phyloP scores from a whole-genome alignment of 1,284 basidiomycete species.

The Sporisorium scitamineum region DNA sequence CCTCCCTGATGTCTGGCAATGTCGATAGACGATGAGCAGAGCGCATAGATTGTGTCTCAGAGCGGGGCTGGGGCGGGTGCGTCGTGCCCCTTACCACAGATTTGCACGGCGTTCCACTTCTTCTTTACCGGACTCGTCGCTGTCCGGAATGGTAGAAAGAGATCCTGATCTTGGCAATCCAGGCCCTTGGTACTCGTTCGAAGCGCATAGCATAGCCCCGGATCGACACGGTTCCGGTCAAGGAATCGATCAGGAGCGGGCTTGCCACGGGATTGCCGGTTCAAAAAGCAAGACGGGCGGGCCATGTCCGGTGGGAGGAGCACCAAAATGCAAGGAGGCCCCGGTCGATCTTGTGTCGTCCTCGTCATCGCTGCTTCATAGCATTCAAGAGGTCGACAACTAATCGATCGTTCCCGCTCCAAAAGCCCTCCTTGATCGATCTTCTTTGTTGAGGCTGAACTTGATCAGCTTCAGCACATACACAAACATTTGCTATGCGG shows the following conservation, averaged over 20 bases:
- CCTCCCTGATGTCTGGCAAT: too few species aligned
- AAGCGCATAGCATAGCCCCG: neutral
- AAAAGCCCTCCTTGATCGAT: neutral
- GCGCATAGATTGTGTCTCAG: too few species aligned
- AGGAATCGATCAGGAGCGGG: neutral
- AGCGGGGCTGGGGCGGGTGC: neutral
- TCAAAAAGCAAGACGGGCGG: too few species aligned
- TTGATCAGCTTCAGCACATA: neutral
- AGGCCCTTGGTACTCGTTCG: neutral
- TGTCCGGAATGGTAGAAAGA: neutral
- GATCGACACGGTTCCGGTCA: too few species aligned
- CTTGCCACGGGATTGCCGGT: neutral
- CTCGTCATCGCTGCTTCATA: too few species aligned
- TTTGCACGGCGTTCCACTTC: neutral
- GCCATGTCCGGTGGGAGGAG: too few species aligned
- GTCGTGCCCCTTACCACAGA: neutral
- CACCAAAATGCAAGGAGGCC: too few species aligned
- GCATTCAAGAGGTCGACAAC: too few species aligned
- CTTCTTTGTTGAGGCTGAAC: neutral
- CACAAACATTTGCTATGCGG: constrained; percentile 1
- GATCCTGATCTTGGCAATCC: constrained; percentile 1
- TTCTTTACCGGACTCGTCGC: neutral
- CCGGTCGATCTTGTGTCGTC: too few species aligned
- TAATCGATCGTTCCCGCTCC: too few species aligned
- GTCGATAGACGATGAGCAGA: too few species aligned